Conservation (phyloP, 352 stramenopile species). For the Phytophthora quininea region DNA sequence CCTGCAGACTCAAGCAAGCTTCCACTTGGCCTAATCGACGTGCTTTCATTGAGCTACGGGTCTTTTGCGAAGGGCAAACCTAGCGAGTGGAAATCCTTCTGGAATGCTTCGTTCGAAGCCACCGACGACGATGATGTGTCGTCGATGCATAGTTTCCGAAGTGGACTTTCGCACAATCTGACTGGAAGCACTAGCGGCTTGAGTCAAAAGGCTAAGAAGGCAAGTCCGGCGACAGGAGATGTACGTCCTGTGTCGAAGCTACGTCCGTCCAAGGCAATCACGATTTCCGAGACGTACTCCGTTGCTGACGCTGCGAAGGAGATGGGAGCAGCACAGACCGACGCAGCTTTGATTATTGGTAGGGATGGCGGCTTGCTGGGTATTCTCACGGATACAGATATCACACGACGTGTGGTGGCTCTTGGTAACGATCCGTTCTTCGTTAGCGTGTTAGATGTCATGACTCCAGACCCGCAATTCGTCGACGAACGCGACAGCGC, state of each 20-base stretch:
- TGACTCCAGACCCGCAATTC: conserved; percentile 90
- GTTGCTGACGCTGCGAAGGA: conserved; percentile 91
- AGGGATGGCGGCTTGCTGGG: conserved; percentile 89
- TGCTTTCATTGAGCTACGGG: conserved; percentile 88
- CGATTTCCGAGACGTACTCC: conserved; percentile 82
- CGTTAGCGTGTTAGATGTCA: conserved; percentile 83
- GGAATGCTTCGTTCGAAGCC: conserved; percentile 88
- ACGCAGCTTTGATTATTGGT: conserved; percentile 94
- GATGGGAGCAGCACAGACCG: conserved; percentile 90
- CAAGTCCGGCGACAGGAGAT: conserved; percentile 72
- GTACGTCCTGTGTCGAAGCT: conserved; percentile 92
- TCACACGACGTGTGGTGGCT: conserved; percentile 85
- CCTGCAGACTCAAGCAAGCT: conserved; percentile 68
- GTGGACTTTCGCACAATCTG: conserved; percentile 66
- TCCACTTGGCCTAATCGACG: conserved; percentile 83
- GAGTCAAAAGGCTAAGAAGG: conserved; percentile 50
- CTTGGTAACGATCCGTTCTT: conserved; percentile 86
- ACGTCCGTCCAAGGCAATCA: conserved; percentile 89
- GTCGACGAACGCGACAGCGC: conserved; percentile 88
- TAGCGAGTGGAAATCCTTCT: conserved; percentile 90
- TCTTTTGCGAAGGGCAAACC: conserved; percentile 89
- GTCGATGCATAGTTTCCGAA: conserved; percentile 85
- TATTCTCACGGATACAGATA: conserved; percentile 96
- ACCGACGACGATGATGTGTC: conserved; percentile 77
- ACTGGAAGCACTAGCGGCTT: conserved; percentile 40